phyloP scores from a whole-genome alignment of 139 green algal genomes.

The Bryopsis sp. region DNA sequence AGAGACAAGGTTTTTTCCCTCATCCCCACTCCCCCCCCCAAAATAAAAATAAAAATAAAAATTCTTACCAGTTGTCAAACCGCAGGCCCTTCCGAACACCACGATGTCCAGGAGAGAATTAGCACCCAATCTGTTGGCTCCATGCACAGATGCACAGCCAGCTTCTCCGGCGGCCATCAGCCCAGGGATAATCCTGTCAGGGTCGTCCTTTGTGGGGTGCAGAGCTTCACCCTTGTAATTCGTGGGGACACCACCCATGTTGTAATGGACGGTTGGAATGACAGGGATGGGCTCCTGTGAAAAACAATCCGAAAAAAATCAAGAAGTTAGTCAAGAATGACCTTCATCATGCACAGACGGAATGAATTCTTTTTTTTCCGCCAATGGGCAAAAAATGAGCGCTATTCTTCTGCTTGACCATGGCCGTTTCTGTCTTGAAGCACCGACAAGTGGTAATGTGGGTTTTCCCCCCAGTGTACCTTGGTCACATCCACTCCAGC shows the following conservation, averaged over 20 bases:
- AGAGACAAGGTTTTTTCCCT: too few relatives aligned
- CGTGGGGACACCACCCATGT: conserved; percentile 98
- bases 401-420: too few relatives aligned
- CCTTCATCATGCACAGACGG: background rate
- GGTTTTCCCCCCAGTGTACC: too few relatives aligned
- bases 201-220: conserved; percentile 44
- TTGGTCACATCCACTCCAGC: conserved; percentile 94
- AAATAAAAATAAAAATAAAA: too few relatives aligned
- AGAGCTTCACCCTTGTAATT: conserved; percentile 87
- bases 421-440: too few relatives aligned
- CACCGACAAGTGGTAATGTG: conserved; percentile 3
- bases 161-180: conserved; percentile 92
- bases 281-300: conserved; percentile 88
- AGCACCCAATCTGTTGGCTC: conserved; percentile 95
- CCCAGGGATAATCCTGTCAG: conserved; percentile 81
- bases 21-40: too few relatives aligned
- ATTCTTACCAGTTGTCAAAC: conserved; percentile 39
- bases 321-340: background rate
- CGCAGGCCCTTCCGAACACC: conserved; percentile 94
- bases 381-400: too few relatives aligned
- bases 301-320: background rate
- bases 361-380: conserved; percentile 20
- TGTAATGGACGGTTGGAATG: conserved; percentile 98
- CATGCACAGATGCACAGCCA: conserved; percentile 89
- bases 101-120: conserved; percentile 99